A percentile compares a stretch with the other conserved stretches of the same genome.
Evolutionary conservation across 768 basidiomycete species (phyloP).

Genomic region (Macrolepiota fuliginosa): DNA sequence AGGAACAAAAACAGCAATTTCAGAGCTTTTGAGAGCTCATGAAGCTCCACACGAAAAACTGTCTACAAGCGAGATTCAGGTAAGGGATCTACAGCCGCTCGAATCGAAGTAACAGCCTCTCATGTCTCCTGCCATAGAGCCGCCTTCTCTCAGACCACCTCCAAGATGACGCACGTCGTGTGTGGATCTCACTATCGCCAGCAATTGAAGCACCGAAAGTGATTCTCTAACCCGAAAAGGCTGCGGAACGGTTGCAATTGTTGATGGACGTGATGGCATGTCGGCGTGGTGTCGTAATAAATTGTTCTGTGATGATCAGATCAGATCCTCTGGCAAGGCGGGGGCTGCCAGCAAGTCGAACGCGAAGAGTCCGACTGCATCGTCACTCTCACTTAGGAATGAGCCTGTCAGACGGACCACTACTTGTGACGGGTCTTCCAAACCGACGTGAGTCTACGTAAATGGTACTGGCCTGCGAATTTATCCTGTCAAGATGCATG

Average conservation of each 20-base stretch:
- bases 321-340: neutral
- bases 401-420: neutral
- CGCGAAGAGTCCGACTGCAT: constrained; percentile 9
- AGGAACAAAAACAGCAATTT: neutral
- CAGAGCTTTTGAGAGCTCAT: neutral
- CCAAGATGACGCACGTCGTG: neutral
- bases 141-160: neutral
- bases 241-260: neutral
- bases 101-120: constrained; percentile 5
- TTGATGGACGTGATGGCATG: constrained; percentile 4
- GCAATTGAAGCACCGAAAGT: neutral
- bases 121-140: constrained; percentile 5
- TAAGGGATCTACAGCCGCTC: neutral
- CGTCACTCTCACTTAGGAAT: neutral
- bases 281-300: constrained; percentile 12
- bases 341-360: neutral
- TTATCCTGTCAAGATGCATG: constrained; percentile 3
- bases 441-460: neutral
- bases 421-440: constrained; percentile 1
- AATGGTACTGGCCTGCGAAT: neutral
- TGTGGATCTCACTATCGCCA: constrained; percentile 1
- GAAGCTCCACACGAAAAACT: neutral
- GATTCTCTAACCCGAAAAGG: neutral
- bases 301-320: constrained; percentile 6
- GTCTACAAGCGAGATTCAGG: neutral